Evolutionary conservation across 371 early-diverging fungal species (phyloP), one percentile per base, ranked within the genome.

Genomic region (Lichtheimia hyalospora): DNA sequence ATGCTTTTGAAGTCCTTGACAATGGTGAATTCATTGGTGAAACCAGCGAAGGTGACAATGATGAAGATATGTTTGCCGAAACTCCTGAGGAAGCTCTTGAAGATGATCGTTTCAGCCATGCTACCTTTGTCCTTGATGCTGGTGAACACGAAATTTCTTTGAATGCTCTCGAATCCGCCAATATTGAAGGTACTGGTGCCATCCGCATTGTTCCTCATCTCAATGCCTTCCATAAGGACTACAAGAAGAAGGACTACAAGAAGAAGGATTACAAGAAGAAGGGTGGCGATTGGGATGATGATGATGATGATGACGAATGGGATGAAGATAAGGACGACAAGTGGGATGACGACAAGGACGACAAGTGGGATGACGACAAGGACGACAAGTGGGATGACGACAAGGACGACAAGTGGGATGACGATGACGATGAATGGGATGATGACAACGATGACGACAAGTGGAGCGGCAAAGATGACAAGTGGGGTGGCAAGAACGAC

Each of bases 61-160:
- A 57, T 16, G 49, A 53, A 6, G 67, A 59, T 15, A 52, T 51
- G 24, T 64, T 58, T 23, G 72, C 50, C 16, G 66, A 50, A 10
- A 64, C 64, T 13, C 54, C 68, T 52, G 76, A 67, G 49, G 61
- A 67, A 44, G 70, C 70, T 10, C 51, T 66, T 20, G 44, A 52
- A 16, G 72, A 69, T 62, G 57, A 62, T 15, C 70, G 64, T 23
- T 63, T 71, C 51, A 67, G 71, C 64, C 68, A 68, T 56, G 64
- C 51, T 42, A 52, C 40, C 41, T 66, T 63, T 34, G 52, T 56
- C 21, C 62, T 70, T 27, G 61, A 51, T 16, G 57, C 57, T 20
- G 71, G 75, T 49, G 18, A 49, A n/a, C 71, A 74, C 52, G 63
- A 68, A 25, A 70, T 74, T 49, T 63, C 67, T 2, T 62, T 74